These are phyloP conservation scores for Magnusiomyces clavatus DNA, from an alignment of 1,139 yeast species.

Conservation along the genomic window DNA sequence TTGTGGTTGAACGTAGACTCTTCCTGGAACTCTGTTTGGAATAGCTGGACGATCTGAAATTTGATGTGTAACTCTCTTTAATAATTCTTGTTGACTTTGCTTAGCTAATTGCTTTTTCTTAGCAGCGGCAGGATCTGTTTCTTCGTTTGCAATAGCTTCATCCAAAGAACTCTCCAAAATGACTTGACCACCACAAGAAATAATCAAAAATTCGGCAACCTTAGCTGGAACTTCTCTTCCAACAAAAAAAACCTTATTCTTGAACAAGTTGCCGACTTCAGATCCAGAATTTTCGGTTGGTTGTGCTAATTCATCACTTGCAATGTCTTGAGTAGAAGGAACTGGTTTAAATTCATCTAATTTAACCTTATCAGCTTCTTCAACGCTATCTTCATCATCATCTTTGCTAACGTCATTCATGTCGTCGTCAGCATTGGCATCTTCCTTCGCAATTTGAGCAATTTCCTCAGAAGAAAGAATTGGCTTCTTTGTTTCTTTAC, in stretches of 20 bases:
- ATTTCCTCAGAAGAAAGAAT: conserved; percentile 17
- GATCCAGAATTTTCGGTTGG: conserved; percentile 58
- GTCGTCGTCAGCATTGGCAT: conserved; percentile 41
- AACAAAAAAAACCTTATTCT: conserved; percentile 70
- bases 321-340: conserved; percentile 46
- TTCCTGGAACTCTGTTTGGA: conserved; percentile 70
- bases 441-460: conserved; percentile 25
- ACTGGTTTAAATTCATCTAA: conserved; percentile 65
- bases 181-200: conserved; percentile 81
- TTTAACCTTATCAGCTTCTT: conserved; percentile 39
- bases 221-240: conserved; percentile 97
- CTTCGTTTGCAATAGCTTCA: conserved; percentile 43
- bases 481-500: conserved; percentile 6
- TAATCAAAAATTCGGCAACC: conserved; percentile 76
- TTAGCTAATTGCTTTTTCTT: conserved; percentile 4
- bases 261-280: conserved; percentile 48
- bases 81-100: conserved; percentile 42
- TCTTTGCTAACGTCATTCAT: conserved; percentile 36
- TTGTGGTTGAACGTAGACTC: conserved; percentile 95
- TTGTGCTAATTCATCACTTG: conserved; percentile 74
- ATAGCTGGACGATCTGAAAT: conserved; percentile 87
- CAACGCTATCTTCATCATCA: conserved; percentile 33
- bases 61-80: conserved; percentile 79
- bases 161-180: conserved; percentile 85
- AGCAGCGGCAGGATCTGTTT: conserved; percentile 19